These are phyloP conservation scores for Talaromyces wortmannii DNA, from an alignment of 495 filamentous ascomycete species.

Conservation along the genomic window DNA sequence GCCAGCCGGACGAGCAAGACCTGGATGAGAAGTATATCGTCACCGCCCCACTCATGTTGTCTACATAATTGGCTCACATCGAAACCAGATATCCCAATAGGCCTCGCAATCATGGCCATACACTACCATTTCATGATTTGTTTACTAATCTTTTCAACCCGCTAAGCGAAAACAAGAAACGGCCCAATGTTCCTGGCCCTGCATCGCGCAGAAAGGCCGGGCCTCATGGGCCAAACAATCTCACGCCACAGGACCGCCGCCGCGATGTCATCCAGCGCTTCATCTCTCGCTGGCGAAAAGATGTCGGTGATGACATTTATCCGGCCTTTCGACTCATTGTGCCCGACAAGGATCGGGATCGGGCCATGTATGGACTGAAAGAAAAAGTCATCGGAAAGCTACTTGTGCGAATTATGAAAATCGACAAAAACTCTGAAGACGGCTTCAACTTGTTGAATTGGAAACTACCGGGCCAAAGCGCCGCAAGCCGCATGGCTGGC, in stretches of 20 bases:
- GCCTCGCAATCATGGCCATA: slow-evolving; percentile 70
- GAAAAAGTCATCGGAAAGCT: slow-evolving; percentile 86
- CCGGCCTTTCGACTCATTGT: slow-evolving; percentile 87
- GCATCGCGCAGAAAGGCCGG: slow-evolving; percentile 47
- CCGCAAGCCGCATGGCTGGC: slow-evolving; percentile 61
- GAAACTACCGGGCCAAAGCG: slow-evolving; percentile 74
- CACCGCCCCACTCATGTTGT: slow-evolving; percentile 15
- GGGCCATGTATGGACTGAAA: slow-evolving; percentile 91
- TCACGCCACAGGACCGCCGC: slow-evolving; percentile 75
- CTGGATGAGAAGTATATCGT: slow-evolving; percentile 56
- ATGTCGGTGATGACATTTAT: slow-evolving; percentile 89
- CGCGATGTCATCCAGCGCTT: slow-evolving; percentile 85
- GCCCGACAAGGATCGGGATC: slow-evolving; percentile 89
- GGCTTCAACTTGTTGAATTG: slow-evolving; percentile 81
- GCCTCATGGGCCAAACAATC: slow-evolving; percentile 46
- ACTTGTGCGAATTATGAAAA: slow-evolving; percentile 85
- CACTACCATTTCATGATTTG: slow-evolving; percentile 78
- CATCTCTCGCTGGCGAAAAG: slow-evolving; percentile 79
- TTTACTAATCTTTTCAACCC: slow-evolving; percentile 78
- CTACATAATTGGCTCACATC: not conserved
- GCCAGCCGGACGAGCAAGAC: slow-evolving; percentile 39
- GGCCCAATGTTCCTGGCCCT: slow-evolving; percentile 45
- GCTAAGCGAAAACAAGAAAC: slow-evolving; percentile 76
- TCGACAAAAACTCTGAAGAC: slow-evolving; percentile 86
- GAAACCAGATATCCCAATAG: slow-evolving; percentile 68